These are phyloP conservation scores for Mortierella sp. DNA, from an alignment of 371 early-diverging fungal species.

Conservation along the genomic window DNA sequence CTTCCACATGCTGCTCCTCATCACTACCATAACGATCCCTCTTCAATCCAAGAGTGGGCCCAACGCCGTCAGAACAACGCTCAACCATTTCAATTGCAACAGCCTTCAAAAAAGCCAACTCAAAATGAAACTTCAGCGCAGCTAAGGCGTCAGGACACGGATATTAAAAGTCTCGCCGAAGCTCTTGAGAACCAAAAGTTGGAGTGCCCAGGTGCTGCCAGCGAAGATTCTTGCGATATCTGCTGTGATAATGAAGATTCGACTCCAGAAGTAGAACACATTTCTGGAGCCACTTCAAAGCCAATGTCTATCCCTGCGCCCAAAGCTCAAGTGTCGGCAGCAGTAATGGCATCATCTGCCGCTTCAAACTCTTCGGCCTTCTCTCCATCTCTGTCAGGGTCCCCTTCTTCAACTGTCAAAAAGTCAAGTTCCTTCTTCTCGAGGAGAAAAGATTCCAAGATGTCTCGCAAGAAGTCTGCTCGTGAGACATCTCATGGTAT, in stretches of 20 bases:
- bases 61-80: slow-evolving; percentile 24
- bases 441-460: slow-evolving; percentile 49
- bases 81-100: slow-evolving; percentile 8
- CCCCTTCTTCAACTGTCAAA: slow-evolving; percentile 6
- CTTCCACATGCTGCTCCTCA: slow-evolving; percentile 15
- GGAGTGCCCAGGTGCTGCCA: neutral
- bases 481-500: slow-evolving; percentile 59
- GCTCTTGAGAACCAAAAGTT: slow-evolving; percentile 6
- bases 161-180: neutral
- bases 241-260: neutral
- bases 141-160: neutral
- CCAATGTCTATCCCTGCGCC: slow-evolving; percentile 20
- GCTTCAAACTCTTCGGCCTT: slow-evolving; percentile 1
- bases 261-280: neutral
- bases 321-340: neutral
- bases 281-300: neutral
- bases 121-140: neutral
- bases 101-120: slow-evolving; percentile 12
- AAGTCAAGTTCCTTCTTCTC: slow-evolving; percentile 24
- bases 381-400: neutral
- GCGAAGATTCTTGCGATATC: neutral
- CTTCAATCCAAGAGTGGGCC: slow-evolving; percentile 29
- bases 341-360: slow-evolving; percentile 3
- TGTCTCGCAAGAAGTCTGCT: slow-evolving; percentile 16
- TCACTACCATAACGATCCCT: slow-evolving; percentile 9